Conservation (phyloP, 202 grass and related monocot genomes). For the Zoysia matrella region DNA sequence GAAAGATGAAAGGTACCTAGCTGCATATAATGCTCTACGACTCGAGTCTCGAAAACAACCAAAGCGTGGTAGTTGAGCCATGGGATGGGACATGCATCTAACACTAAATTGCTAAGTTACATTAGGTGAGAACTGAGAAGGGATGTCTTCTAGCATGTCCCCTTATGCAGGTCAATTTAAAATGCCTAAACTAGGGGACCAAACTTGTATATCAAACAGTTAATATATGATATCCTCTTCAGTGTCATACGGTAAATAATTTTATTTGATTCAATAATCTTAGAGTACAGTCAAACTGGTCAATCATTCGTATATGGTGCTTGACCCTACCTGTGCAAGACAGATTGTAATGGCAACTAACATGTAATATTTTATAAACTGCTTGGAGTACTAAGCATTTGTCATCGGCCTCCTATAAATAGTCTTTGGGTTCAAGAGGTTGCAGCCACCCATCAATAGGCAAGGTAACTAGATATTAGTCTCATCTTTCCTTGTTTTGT, state of each 20-base stretch:
- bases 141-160: background rate
- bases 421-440: background rate
- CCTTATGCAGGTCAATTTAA: conserved; percentile 14
- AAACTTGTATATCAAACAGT: conserved; percentile 1
- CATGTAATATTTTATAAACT: background rate
- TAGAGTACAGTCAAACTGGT: conserved; percentile 2
- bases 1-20: background rate
- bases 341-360: background rate
- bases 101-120: background rate
- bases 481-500: background rate
- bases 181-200: conserved; percentile 31
- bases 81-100: background rate
- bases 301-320: background rate
- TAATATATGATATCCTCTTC: background rate
- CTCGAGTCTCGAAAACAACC: background rate
- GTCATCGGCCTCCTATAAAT: conserved; percentile 32
- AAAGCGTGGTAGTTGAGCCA: background rate
- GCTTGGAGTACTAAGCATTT: background rate
- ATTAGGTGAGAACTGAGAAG: background rate
- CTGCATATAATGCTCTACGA: background rate
- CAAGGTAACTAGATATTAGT: background rate
- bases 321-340: background rate
- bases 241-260: background rate
- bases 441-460: background rate
- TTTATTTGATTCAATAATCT: background rate